These are phyloP conservation scores for Paracoccidioides brasiliensis DNA, from an alignment of 2,329 filamentous ascomycete genomes.

Conservation along the genomic window DNA sequence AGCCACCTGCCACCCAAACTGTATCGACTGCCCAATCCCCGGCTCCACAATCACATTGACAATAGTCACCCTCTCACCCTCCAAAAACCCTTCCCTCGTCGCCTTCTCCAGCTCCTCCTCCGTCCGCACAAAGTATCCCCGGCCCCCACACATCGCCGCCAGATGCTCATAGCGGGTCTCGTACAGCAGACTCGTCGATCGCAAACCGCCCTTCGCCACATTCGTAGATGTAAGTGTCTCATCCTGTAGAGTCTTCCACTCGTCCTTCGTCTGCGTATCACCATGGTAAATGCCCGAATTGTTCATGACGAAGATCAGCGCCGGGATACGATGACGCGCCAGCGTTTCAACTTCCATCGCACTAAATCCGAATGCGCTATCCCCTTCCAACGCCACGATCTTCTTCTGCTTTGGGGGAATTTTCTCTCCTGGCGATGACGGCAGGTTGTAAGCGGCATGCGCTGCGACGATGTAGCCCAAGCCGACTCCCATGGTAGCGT, in stretches of 20 bases:
- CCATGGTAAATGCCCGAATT: constrained; percentile 42
- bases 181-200: constrained; percentile 40
- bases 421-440: constrained; percentile 24
- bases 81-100: constrained; percentile 38
- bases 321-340: constrained; percentile 41
- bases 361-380: constrained; percentile 44
- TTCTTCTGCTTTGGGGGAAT: constrained; percentile 31
- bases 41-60: constrained; percentile 45
- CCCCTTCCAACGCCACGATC: constrained; percentile 43
- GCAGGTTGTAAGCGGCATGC: constrained; percentile 41
- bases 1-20: constrained; percentile 25
- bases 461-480: constrained; percentile 46
- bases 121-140: constrained; percentile 39
- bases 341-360: constrained; percentile 45
- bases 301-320: constrained; percentile 44
- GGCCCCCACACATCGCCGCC: constrained; percentile 42
- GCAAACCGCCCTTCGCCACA: constrained; percentile 23
- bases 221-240: constrained; percentile 22
- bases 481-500: constrained; percentile 48
- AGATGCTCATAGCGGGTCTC: constrained; percentile 44
- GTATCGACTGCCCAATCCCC: constrained; percentile 31
- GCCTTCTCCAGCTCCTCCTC: constrained; percentile 40
- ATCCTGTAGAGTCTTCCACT: constrained; percentile 34
- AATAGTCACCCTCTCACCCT: constrained; percentile 34
- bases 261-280: constrained; percentile 27